Base-by-base conservation (phyloP, 2,329 filamentous ascomycete genomes). In the Cryphonectria parasitica region DNA sequence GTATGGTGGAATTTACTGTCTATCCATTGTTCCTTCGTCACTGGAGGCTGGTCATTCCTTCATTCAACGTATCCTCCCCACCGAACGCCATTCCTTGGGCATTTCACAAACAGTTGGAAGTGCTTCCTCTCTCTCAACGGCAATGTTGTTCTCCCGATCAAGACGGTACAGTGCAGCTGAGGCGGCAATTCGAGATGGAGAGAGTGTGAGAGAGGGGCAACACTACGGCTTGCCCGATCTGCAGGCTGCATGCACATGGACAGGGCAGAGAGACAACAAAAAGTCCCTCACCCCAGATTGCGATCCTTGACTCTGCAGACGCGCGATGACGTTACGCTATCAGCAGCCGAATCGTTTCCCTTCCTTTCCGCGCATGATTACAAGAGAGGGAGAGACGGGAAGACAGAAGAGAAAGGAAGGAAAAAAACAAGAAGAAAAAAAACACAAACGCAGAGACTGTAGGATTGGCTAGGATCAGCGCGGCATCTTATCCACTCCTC, bases 281-380 rank as follows among this genome's bases (percentile, higher is more conserved):
- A 71, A 71, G 69, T 52, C 67, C 67, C 70, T 71, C 70, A 67
- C 69, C 70, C 70, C 70, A 69, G 69, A 67, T 61, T 69, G 52
- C 31, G 41, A 66, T 61, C 58, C n/a, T 67, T 39, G 65, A 39
- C 43, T 52, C 6, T 49, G 3, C 45, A 25, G 39, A 60, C 49
- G 67, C 61, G 61, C 41, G 56, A 71, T 71, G 70, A 71, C 69
- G 70, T 71, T 68, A 43, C 34, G 19, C 64, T 64, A 66, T 69
- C 31, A 66, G 34, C 64, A 66, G 19, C 52, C 52, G 52, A 56
- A 25, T 49, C 52, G 25, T 28, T n/a, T 15, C 25, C 52, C 45
- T 49, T 22, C 45, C 19, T n/a, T 43, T 13, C 41, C 43, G 3
- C 41, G 19, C 19, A 7, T 22, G 1, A 8, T 22, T 17, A n/a